Conservation (phyloP, 495 filamentous ascomycete species). For the Penicillium coffeae region DNA sequence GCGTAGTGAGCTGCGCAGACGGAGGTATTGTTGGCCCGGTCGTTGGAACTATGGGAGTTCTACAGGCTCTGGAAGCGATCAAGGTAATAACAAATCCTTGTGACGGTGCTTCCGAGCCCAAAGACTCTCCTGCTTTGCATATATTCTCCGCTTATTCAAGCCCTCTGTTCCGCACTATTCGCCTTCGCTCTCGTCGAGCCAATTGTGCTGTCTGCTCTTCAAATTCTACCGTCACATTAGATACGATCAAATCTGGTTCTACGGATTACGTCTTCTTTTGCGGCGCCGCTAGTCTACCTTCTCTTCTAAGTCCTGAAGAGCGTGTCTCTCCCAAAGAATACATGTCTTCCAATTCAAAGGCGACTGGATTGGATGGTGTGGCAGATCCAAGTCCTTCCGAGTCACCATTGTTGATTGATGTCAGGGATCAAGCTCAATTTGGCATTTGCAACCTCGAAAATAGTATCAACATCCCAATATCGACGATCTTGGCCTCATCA, state of each 20-base stretch:
- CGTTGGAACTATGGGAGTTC: constrained; percentile 88
- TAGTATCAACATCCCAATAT: constrained; percentile 76
- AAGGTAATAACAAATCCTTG: constrained; percentile 60
- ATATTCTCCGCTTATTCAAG: constrained; percentile 69
- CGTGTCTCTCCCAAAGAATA: constrained; percentile 60
- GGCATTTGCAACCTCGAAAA: constrained; percentile 70
- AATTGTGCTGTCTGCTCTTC: constrained; percentile 75
- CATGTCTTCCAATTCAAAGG: constrained; percentile 13
- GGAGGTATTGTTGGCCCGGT: constrained; percentile 90
- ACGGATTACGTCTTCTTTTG: constrained; percentile 81
- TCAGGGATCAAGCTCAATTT: constrained; percentile 79
- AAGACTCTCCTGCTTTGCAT: constrained; percentile 45
- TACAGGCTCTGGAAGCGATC: constrained; percentile 87
- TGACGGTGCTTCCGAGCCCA: constrained; percentile 11
- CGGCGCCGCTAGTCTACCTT: constrained; percentile 48
- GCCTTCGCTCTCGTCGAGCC: constrained; percentile 60
- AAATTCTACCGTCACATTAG: constrained; percentile 54
- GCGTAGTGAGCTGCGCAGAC: constrained; percentile 79
- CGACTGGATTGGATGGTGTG: not conserved
- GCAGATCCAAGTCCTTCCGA: not conserved
- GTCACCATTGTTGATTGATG: constrained; percentile 67
- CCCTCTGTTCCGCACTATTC: constrained; percentile 70
- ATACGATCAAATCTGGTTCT: constrained; percentile 57
- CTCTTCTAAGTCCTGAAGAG: constrained; percentile 54
- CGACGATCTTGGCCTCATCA: constrained; percentile 44